Evolutionary conservation across 345 rosid species (phyloP).

Genomic region (Brassica rapa): DNA sequence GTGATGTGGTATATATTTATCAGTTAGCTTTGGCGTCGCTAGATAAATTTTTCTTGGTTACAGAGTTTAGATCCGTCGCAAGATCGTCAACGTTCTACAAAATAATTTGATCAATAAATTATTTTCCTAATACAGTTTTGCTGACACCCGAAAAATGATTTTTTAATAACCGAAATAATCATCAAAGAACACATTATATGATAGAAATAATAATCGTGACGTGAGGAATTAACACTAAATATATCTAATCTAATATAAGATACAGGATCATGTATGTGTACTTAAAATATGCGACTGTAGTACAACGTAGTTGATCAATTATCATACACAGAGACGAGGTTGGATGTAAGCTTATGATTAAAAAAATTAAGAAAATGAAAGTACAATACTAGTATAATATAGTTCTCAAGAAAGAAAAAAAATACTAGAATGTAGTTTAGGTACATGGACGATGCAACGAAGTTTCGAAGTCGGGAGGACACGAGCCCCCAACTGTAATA

Average conservation of each 20-base stretch:
- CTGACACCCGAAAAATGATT: background rate
- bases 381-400: too few relatives aligned
- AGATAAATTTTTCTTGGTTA: background rate
- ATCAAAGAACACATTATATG: background rate
- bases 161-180: background rate
- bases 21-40: too few relatives aligned
- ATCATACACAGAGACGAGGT: background rate
- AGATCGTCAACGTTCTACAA: background rate
- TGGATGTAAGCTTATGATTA: background rate
- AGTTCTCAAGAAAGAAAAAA: too few relatives aligned
- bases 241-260: background rate
- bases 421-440: too few relatives aligned
- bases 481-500: slow-evolving; percentile 43
- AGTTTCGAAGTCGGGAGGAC: slow-evolving; percentile 30
- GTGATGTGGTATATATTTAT: too few relatives aligned
- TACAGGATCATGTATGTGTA: background rate
- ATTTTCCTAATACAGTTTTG: background rate
- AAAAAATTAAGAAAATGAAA: too few relatives aligned
- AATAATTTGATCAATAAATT: background rate
- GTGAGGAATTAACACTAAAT: background rate
- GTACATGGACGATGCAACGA: slow-evolving; percentile 28
- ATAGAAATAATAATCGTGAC: background rate
- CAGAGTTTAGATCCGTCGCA: background rate
- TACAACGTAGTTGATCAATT: background rate
- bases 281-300: background rate